Base-by-base conservation (phyloP, 495 filamentous ascomycete species). In the Aspergillus egyptiacus region DNA sequence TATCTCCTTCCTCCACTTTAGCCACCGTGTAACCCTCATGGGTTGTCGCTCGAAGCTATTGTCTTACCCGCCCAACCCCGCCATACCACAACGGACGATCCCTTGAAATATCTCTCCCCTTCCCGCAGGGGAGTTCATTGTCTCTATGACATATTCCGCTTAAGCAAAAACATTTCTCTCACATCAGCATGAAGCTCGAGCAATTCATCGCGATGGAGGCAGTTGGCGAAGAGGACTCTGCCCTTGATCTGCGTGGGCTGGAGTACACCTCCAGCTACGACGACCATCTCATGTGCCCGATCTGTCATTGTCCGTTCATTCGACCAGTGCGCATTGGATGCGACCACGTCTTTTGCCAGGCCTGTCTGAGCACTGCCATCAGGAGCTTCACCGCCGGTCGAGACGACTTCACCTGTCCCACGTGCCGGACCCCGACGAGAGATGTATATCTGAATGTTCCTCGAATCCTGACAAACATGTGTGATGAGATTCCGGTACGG, bases 261-360 rank as follows among this genome's bases (percentile, higher is more conserved):
- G 85, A 89, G 28, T 88, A 91, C 63, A 72, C 83, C 42, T 74
- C 72, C 17, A 60, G 67, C 24, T 78, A 84, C 50, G 89, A 94
- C 64, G 77, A 83, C 51, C 87, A 90, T 51, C 77, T 94, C 14
- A 78, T 88, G 65, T 95, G 89, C 54, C 78, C 87, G 7, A 89
- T 95, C 46, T 95, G 89, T 62, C 85, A 82, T 52, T 81, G 80
- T 22, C 79, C 89, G 10, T 85, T 90, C 43, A 68, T 88, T 28
- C 65, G 79, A 13, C 87, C 89, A 0, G 72, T 87, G n/a, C 81
- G 79, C 33, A 78, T 89, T 17, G 64, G 72, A 46, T 95, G 89
- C 60, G 86, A 83, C 43, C 83, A 86, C 63, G 73, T 80, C 24
- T 94, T 95, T 69, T 95, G 89, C 63, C 70, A 73, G 27, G 74